A percentile compares a stretch with the other conserved stretches of the same genome.
phyloP scores from a whole-genome alignment of 352 stramenopile species.

The Phytopythium kandeliae region DNA sequence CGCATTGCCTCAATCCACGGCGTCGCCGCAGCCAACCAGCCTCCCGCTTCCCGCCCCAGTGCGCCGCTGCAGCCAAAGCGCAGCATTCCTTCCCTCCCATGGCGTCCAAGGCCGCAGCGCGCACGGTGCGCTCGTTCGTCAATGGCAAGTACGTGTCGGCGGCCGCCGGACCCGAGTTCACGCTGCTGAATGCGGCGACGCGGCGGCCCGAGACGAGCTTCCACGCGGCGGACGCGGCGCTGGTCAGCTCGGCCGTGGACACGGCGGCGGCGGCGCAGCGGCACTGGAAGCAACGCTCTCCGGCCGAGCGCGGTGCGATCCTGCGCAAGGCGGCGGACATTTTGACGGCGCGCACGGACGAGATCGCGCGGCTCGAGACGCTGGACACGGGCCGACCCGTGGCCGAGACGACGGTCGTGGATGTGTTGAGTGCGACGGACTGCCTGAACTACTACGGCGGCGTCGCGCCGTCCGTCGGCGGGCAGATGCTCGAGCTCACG shows the following conservation, averaged over 20 bases:
- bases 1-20: too few relatives aligned
- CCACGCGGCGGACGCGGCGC: slow-evolving; percentile 24
- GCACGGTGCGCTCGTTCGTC: slow-evolving; percentile 63
- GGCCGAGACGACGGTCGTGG: slow-evolving; percentile 62
- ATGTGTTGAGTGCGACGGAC: slow-evolving; percentile 65
- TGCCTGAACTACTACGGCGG: slow-evolving; percentile 80
- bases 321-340: slow-evolving; percentile 59
- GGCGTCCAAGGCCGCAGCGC: slow-evolving; percentile 12
- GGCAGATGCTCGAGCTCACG: slow-evolving; percentile 60
- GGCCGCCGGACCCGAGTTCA: slow-evolving; percentile 21
- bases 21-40: too few relatives aligned
- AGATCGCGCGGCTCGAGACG: slow-evolving; percentile 69
- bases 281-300: slow-evolving; percentile 59
- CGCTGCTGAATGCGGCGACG: slow-evolving; percentile 57
- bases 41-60: too few relatives aligned
- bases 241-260: slow-evolving; percentile 51
- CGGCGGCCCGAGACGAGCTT: slow-evolving; percentile 48
- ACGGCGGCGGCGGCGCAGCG: slow-evolving; percentile 34
- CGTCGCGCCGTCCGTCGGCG: slow-evolving; percentile 53
- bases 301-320: slow-evolving; percentile 54
- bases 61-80: too few relatives aligned
- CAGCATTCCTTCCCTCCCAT: neutral
- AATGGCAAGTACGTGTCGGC: slow-evolving; percentile 50
- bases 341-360: slow-evolving; percentile 46
- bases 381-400: slow-evolving; percentile 75